Conservation (phyloP, 148 eudicot species). For the Rhododendron mucronatum region DNA sequence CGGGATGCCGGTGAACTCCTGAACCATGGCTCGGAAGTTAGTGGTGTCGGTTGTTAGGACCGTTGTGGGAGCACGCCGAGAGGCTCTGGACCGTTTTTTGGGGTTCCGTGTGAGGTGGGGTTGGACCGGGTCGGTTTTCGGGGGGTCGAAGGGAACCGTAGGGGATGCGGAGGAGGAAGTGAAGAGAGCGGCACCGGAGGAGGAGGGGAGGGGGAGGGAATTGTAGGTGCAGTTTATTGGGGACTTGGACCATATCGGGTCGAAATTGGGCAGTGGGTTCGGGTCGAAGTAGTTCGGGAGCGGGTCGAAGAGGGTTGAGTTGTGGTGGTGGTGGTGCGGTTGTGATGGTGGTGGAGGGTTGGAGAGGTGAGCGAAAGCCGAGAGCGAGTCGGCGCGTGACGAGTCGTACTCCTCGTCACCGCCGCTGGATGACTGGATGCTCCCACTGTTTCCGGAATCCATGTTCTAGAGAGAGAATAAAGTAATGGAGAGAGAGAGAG, state of each 20-base stretch:
- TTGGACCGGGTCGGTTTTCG: constrained; percentile 1
- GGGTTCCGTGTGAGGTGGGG: constrained; percentile 37
- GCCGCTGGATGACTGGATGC: constrained; percentile 14
- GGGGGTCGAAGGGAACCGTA: not conserved
- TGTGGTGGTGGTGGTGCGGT: constrained; percentile 4
- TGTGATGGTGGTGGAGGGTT: constrained; percentile 9
- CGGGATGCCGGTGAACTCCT: constrained; percentile 87
- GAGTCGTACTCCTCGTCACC: constrained; percentile 25
- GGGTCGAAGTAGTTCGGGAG: constrained; percentile 11
- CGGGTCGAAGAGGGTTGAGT: constrained; percentile 21
- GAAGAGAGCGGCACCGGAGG: not conserved
- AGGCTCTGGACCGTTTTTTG: constrained; percentile 76
- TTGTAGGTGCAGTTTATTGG: constrained; percentile 15
- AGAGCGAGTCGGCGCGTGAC: constrained; percentile 9
- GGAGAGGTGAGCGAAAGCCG: constrained; percentile 9
- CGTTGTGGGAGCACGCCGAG: constrained; percentile 79
- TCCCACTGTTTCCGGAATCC: constrained; percentile 5
- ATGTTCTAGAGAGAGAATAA: not conserved
- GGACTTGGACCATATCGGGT: constrained; percentile 35
- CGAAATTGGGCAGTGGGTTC: constrained; percentile 28
- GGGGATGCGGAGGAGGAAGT: not conserved
- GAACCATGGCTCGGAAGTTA: constrained; percentile 95
- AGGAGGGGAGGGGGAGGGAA: not conserved
- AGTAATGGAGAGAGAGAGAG: not conserved
- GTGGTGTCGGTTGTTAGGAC: constrained; percentile 80